Evolutionary conservation across 192 early-diverging fungal species (phyloP).

Genomic region (Spizellomyces sp.): DNA sequence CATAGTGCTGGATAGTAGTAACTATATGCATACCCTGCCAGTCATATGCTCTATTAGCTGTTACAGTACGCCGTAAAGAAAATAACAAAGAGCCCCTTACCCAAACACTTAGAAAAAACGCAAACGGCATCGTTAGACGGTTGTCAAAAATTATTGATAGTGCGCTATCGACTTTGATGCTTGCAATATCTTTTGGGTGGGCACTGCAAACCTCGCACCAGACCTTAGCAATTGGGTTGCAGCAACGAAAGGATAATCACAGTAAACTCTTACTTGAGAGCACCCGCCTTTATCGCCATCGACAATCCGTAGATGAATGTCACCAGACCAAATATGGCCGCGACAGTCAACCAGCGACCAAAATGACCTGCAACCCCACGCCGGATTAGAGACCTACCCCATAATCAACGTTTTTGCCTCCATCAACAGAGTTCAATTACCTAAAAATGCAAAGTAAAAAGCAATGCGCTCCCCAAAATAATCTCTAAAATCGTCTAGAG

Average conservation of each 20-base stretch:
- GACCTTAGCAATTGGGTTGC: no score
- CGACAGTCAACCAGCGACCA: slow-evolving; percentile 49
- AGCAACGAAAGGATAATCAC: background rate
- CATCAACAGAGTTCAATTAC: slow-evolving; percentile 7
- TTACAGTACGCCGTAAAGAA: background rate
- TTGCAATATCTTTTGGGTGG: no score
- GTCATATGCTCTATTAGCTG: background rate
- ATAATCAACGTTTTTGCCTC: background rate
- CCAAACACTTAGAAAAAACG: slow-evolving; percentile 69
- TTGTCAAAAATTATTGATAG: slow-evolving; percentile 59
- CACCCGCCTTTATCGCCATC: slow-evolving; percentile 20
- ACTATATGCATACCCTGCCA: no score
- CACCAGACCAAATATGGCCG: slow-evolving; percentile 51
- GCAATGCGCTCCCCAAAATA: slow-evolving; percentile 75
- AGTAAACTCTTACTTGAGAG: background rate
- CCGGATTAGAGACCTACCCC: background rate
- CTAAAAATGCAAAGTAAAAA: slow-evolving; percentile 71
- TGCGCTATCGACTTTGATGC: background rate
- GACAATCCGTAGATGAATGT: slow-evolving; percentile 57
- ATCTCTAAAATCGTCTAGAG: slow-evolving; percentile 30
- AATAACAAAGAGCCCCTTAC: slow-evolving; percentile 7
- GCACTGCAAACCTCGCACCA: no score
- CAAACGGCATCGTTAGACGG: slow-evolving; percentile 52
- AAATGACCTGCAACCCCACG: background rate
- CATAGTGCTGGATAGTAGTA: background rate